Percentiles rank a stretch among this genome's conserved stretches.
These are phyloP conservation scores for Camellia granthamiana DNA, from an alignment of 148 eudicot species.

Conservation along the genomic window DNA sequence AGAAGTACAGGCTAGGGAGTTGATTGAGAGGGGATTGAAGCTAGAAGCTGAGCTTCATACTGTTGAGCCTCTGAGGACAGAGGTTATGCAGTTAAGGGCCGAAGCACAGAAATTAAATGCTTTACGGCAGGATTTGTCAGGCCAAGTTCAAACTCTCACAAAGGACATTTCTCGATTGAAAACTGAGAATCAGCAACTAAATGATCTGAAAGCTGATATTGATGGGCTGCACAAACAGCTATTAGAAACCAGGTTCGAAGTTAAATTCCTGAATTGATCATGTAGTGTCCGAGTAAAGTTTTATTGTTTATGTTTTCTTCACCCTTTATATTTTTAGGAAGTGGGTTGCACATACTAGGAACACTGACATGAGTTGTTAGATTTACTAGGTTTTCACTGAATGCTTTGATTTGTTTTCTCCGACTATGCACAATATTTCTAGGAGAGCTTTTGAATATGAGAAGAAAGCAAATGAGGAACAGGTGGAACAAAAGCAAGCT, in stretches of 20 bases:
- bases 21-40: slow-evolving; percentile 63
- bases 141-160: slow-evolving; percentile 61
- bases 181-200: slow-evolving; percentile 63
- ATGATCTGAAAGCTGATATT: slow-evolving; percentile 56
- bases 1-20: slow-evolving; percentile 53
- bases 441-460: slow-evolving; percentile 79
- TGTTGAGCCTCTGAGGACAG: slow-evolving; percentile 63
- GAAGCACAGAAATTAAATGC: slow-evolving; percentile 64
- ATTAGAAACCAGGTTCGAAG: slow-evolving; percentile 69
- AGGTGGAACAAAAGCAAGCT: slow-evolving; percentile 55
- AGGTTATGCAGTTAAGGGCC: slow-evolving; percentile 58
- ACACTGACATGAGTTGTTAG: background rate
- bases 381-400: slow-evolving; percentile 7
- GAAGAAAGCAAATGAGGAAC: slow-evolving; percentile 77
- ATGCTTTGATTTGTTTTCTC: background rate
- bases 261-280: background rate
- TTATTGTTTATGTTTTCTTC: background rate
- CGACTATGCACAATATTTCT: slow-evolving; percentile 10
- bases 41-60: slow-evolving; percentile 74
- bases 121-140: slow-evolving; percentile 52
- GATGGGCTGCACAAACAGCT: slow-evolving; percentile 71
- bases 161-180: slow-evolving; percentile 51
- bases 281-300: background rate
- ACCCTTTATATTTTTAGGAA: background rate
- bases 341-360: background rate